Base-by-base conservation (phyloP, 352 stramenopile species). In the Vaucheria bursata region DNA sequence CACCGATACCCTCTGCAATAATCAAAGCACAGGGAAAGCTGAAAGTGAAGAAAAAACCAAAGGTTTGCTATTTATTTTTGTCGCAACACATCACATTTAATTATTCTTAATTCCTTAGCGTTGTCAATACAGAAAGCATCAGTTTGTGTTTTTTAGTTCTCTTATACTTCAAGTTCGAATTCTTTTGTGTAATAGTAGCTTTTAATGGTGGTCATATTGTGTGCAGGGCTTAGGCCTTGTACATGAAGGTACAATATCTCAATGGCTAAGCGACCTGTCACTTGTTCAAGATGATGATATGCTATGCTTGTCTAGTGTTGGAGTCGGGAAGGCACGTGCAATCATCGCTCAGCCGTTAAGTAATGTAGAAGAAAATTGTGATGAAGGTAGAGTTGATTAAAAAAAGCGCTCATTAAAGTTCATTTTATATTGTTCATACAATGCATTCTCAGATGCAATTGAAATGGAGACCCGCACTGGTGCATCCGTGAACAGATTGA, bases 31-130 rank as follows among this genome's bases (percentile, higher is more conserved):
- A 77, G 38, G 78, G 78, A 36, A 83, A 83, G 73, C 73, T 83
- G 18, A 25, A 77, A 32, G 77, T 83, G 36, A 81, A 81, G 71
- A 83, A 83, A 49, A 83, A 83, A 34, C 39, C 73, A 29, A 81
- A 77, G 78, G 78, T 40, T 64, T 77, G 74, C 37, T n/a, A 35
- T 35, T 6, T n/a, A 25, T 3, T 38, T 12, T 7, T 35, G 25
- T 18, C 5, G 35, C 2, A 25, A 18, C 6, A 1, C 18, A 33
- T 4, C 65, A 0, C 12, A 38, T n/a, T 38, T 71, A 1, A 18
- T 71, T 25, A 38, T 0, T 18, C 33, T 18, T 1, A n/a, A 50
- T 31, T 18, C 65, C 25, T 18, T 1, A 25, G 12, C 5, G 40
- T 35, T n/a, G n/a, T 35, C 35, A 39, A 32, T n/a, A 35, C 32